Base-by-base conservation (phyloP, 1,139 yeast genomes). In the Yamadazyma membranifaciens region DNA sequence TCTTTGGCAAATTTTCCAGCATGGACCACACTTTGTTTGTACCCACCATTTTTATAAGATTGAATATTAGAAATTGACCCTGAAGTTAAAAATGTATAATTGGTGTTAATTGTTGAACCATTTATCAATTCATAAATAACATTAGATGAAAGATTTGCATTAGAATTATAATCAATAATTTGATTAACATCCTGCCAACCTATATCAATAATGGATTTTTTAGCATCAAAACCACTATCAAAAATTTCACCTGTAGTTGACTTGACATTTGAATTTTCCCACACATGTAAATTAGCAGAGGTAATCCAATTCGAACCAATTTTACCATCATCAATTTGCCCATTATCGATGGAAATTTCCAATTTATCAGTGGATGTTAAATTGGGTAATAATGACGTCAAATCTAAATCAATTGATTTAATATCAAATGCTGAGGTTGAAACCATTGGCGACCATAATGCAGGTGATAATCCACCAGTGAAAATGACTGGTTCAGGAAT, bases 401-500 rank as follows among this genome's bases (percentile, higher is more conserved):
- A 54, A 49, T 87, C 95, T 36, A 87, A 56, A 43, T 78, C 81
- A 49, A 83, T 69, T 3, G 83, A 69, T 14, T 79, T 81, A 25
- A 87, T 67, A 58, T 87, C 94, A 61, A 81, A 87, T 0, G 95
- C 84, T 45, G 80, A 74, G 22, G 75, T 71, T 3, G 87, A 80
- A 11, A 87, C 95, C 43, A 85, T 78, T 3, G 95, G 87, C 33
- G 74, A 69, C 96, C 96, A 87, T 38, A 86, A 63, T 2, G 83
- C 72, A 3, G 95, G 95, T 1, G 88, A 77, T 28, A 83, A 63
- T 1, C 95, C 95, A 10, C 95, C 95, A 1, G 94, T 80, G 61
- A 73, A 87, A 22, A 87, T 72, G 4, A 80, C 76, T 16, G 83
- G 84, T 46, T 75, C 74, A 3, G 87, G 85, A 9, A 78, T 63